Evolutionary conservation across 2,329 filamentous ascomycete genomes (phyloP).

Genomic region (Penicillium aurantiogriseum): DNA sequence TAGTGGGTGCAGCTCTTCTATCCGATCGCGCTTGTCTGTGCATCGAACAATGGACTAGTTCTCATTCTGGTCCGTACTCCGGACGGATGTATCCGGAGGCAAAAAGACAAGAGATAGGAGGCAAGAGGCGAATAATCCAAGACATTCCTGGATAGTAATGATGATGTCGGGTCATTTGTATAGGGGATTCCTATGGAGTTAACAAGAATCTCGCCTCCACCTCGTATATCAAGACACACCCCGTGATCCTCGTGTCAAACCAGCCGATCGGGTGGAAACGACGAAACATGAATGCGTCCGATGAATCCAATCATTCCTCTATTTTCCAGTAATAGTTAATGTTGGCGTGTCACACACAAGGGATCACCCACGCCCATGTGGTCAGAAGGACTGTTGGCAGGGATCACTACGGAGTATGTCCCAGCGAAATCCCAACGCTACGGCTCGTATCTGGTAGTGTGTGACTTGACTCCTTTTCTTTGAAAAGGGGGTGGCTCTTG

Average conservation of each 20-base stretch:
- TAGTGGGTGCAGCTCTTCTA: background rate
- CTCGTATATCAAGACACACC: background rate
- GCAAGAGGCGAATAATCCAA: background rate
- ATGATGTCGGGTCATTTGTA: background rate
- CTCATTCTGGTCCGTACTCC: background rate
- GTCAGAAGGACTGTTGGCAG: conserved; percentile 7
- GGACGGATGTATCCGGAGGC: background rate
- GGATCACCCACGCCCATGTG: conserved; percentile 14
- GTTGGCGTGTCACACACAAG: conserved; percentile 2
- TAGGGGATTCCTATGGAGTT: background rate
- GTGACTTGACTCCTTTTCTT: background rate
- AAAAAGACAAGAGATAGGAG: background rate
- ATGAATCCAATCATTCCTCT: background rate
- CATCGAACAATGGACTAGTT: conserved; percentile 1
- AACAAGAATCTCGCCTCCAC: background rate
- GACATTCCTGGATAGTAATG: background rate
- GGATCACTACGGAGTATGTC: background rate
- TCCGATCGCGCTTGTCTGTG: conserved; percentile 8
- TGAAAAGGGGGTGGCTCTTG: background rate
- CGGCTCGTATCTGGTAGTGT: conserved; percentile 6
- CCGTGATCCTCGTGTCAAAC: conserved; percentile 8
- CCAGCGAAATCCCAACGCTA: background rate
- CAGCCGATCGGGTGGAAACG: conserved; percentile 1
- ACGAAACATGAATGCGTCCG: background rate
- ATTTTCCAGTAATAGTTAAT: background rate